A percentile compares a stretch with the other conserved stretches of the same genome.
Evolutionary conservation across 176 grass and related monocot genomes (phyloP).

Genomic region (Secale cereale): DNA sequence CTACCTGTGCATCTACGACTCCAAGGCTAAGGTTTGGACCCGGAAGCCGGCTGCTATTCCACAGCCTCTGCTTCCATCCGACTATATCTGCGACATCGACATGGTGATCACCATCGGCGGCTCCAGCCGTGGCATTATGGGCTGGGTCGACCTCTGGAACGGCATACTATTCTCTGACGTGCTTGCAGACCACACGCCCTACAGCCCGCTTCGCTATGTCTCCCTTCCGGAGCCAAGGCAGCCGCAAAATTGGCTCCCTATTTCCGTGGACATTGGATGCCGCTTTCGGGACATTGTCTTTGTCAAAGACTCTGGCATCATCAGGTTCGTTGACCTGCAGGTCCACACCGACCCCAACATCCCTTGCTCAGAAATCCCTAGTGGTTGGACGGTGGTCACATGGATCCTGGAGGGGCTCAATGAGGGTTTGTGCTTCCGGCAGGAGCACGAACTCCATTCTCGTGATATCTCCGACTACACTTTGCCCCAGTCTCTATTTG

Average conservation of each 20-base stretch:
- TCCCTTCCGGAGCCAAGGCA: background rate
- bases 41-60: too few species aligned
- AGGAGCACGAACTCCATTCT: background rate
- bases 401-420: background rate
- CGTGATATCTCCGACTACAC: background rate
- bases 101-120: too few species aligned
- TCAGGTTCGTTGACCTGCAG: too few species aligned
- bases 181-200: background rate
- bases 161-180: background rate
- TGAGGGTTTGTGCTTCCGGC: background rate
- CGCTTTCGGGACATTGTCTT: background rate
- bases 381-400: too few species aligned
- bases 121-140: too few species aligned
- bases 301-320: background rate
- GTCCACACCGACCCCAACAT: too few species aligned
- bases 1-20: too few species aligned
- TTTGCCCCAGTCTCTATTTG: background rate
- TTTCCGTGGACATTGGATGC: background rate
- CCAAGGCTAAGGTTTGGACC: too few species aligned
- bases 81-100: too few species aligned
- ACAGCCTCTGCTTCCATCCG: too few species aligned
- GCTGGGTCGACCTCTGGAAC: background rate
- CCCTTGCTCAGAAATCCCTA: too few species aligned
- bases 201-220: background rate
- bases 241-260: background rate